These are phyloP conservation scores for Prorocentrum cordatum DNA, from an alignment of 169 alveolate species.

Conservation along the genomic window DNA sequence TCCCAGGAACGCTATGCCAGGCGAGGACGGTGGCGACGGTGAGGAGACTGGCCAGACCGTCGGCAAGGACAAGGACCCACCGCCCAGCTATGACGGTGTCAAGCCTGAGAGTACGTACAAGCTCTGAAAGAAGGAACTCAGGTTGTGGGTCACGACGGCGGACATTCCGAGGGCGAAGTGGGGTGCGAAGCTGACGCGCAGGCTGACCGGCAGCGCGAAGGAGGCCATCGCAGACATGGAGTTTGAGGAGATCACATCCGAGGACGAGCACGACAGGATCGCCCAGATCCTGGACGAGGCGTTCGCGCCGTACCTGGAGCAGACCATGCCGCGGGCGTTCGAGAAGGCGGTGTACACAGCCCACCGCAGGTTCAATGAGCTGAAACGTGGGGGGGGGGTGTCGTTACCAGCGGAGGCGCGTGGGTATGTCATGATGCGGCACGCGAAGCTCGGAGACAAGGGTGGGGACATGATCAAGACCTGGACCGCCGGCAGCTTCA, in stretches of 20 bases:
- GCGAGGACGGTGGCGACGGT: too few relatives aligned
- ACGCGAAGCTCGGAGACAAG: too few relatives aligned
- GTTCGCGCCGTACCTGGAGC: not conserved
- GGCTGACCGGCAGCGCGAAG: not conserved
- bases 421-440: too few relatives aligned
- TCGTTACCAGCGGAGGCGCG: too few relatives aligned
- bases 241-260: not conserved
- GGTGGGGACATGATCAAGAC: too few relatives aligned
- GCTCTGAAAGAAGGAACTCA: not conserved
- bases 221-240: not conserved
- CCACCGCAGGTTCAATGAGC: too few relatives aligned
- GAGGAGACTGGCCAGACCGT: too few relatives aligned
- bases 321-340: too few relatives aligned
- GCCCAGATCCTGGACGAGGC: not conserved
- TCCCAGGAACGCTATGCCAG: too few relatives aligned
- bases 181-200: not conserved
- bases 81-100: not conserved
- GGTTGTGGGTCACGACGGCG: not conserved
- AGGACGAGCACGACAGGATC: not conserved
- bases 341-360: too few relatives aligned
- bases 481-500: too few relatives aligned
- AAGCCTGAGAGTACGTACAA: not conserved
- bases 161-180: not conserved
- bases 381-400: too few relatives aligned
- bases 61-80: not conserved